Percentiles rank a stretch among this genome's conserved stretches.
These are phyloP conservation scores for Claviceps sp. DNA, from an alignment of 2,329 filamentous ascomycete species.

Conservation along the genomic window DNA sequence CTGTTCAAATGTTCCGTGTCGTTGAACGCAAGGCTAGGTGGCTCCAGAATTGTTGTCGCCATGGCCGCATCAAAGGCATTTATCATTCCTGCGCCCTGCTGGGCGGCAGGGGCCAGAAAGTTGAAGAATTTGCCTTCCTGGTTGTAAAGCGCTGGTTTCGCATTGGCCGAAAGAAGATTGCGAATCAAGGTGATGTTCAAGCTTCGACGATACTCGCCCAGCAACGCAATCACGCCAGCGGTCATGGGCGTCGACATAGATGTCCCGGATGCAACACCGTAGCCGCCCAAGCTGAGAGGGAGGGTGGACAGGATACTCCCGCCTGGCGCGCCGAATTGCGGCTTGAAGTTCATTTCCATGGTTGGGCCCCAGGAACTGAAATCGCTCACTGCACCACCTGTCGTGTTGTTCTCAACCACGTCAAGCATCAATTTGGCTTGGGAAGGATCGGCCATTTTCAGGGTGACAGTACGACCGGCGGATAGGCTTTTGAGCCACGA, in stretches of 20 bases:
- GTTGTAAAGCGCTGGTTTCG: slow-evolving; percentile 29
- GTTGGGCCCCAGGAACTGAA: slow-evolving; percentile 27
- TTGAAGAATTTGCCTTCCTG: slow-evolving; percentile 17
- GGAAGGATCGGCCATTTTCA: slow-evolving; percentile 21
- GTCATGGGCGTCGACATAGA: slow-evolving; percentile 33
- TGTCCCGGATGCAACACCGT: slow-evolving; percentile 31
- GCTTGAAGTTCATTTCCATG: slow-evolving; percentile 26
- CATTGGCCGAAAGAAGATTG: slow-evolving; percentile 27
- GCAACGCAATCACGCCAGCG: slow-evolving; percentile 23
- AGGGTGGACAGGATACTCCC: slow-evolving; percentile 31
- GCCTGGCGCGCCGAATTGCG: slow-evolving; percentile 25
- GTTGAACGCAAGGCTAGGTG: slow-evolving; percentile 42
- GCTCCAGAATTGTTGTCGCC: slow-evolving; percentile 34
- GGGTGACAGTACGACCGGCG: slow-evolving; percentile 23
- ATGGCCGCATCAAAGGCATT: slow-evolving; percentile 42
- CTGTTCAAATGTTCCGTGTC: slow-evolving; percentile 26
- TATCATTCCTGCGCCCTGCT: slow-evolving; percentile 33
- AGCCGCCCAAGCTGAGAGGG: slow-evolving; percentile 22
- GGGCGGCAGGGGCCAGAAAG: slow-evolving; percentile 35
- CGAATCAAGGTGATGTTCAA: slow-evolving; percentile 29
- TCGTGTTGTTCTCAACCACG: not conserved
- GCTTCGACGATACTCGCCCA: slow-evolving; percentile 30
- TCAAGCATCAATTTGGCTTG: not conserved
- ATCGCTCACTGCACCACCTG: slow-evolving; percentile 3
- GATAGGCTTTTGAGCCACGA: slow-evolving; percentile 25